Conservation (phyloP, 2,329 filamentous ascomycete genomes). For the Phoma herbarum region DNA sequence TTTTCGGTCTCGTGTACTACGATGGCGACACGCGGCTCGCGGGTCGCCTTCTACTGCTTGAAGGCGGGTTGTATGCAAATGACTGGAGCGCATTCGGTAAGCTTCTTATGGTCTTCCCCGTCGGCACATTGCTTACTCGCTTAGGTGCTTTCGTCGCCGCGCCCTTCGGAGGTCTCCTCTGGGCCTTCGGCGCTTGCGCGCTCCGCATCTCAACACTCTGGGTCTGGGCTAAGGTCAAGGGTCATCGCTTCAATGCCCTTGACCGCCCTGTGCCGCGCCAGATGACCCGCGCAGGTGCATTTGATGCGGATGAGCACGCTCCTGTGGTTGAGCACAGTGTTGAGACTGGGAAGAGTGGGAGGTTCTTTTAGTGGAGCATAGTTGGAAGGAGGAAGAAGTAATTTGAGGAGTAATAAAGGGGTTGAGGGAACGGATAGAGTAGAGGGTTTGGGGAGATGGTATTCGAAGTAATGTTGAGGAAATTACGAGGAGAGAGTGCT, state of each 20-base stretch:
- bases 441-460: not conserved
- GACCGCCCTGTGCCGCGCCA: slow-evolving; percentile 56
- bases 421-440: too few relatives aligned
- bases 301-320: slow-evolving; percentile 39
- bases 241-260: slow-evolving; percentile 71
- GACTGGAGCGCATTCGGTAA: slow-evolving; percentile 83
- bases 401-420: not conserved
- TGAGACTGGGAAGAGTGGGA: slow-evolving; percentile 38
- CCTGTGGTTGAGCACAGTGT: slow-evolving; percentile 37
- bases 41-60: slow-evolving; percentile 73
- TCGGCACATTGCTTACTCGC: slow-evolving; percentile 22
- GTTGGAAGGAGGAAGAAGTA: not conserved
- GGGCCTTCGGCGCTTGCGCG: slow-evolving; percentile 70
- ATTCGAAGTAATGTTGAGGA: not conserved
- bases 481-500: not conserved
- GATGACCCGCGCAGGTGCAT: slow-evolving; percentile 18
- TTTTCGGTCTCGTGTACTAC: slow-evolving; percentile 83
- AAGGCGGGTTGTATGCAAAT: slow-evolving; percentile 76
- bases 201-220: slow-evolving; percentile 69
- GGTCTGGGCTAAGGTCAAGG: slow-evolving; percentile 64
- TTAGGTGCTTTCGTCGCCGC: slow-evolving; percentile 77
- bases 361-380: slow-evolving; percentile 41
- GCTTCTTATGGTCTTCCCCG: not conserved
- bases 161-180: slow-evolving; percentile 77
- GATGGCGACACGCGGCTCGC: slow-evolving; percentile 71